Evolutionary conservation across 306 rosid species (phyloP), one percentile per base, ranked within the genome.

Genomic region (Citrullus mucosospermus): DNA sequence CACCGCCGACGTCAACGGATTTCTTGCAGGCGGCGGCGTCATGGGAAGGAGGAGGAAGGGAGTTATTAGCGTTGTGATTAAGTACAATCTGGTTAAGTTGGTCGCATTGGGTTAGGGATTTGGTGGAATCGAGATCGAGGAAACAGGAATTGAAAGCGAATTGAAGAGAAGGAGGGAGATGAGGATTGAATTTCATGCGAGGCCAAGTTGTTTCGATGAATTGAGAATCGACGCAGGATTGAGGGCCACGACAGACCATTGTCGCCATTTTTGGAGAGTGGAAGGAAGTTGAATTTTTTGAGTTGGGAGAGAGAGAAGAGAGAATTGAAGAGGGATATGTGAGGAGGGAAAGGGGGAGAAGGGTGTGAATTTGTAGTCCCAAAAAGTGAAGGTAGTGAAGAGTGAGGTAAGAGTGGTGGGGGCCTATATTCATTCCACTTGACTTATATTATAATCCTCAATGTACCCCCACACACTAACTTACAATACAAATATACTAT

Each of bases 291-390:
- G 28, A 44, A 22, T 8, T 39, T 25, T 51, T 51, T 51, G 56
- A 16, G 46, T 13, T 5, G 20, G 10, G 8, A 4, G 57, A 22
- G 57, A 22, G 34, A 14, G 68, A 32, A 17, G 65, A 58, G 7
- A 56, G 65, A 15, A 48, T 12, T 53, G 63, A 75, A 57, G 78
- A 15, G 79, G 79, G 48, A 84, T 80, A 39, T 41, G 74, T n/a
- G 34, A 72, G 84, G 88, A 83, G 60, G 87, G 6, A 9, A 10
- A 17, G 6, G 59, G 44, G 81, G 75, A 9, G 74, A 43, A 11
- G 84, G 78, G 78, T 39, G 82, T 75, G 90, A 83, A 94, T 94
- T 94, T 94, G 90, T 94, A 94, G 98, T 85, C 77, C 82, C 79
- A 48, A 87, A 90, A 87, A 91, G 82, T 85, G 61, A 46, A 67